Base-by-base conservation (phyloP, 2,329 filamentous ascomycete species). In the Phialophora expanda region DNA sequence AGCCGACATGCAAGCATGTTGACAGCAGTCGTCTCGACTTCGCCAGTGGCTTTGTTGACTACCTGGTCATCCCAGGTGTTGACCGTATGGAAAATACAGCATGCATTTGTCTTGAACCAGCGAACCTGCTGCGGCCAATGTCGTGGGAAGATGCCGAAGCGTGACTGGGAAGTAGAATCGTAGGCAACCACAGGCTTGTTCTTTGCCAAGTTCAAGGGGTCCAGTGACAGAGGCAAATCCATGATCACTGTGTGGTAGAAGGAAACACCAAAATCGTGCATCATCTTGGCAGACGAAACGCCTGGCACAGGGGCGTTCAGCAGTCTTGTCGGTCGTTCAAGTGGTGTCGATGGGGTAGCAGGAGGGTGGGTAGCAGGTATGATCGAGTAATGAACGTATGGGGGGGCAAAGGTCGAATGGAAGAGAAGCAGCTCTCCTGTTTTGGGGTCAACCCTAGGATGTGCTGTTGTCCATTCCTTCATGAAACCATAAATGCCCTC, bases 221-320 rank as follows among this genome's bases (percentile, higher is more conserved):
- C 85, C 1, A 91, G 78, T 0, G 85, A 86, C 0, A 91, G 78
- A 0, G 89, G 89, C 9, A 91, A 79, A 71, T 92, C 89, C 77
- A 91, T 83, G 62, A 91, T 89, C 44, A 91, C 78, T 0, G 88
- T 90, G 71, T 90, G 83, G 4, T 73, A 75, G 4, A 78, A 81
- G 1, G 88, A 89, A 1, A 89, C 88, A 14, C 89, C 89, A 75
- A 91, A 91, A 74, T 91, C 89, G 73, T 91, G 89, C 88, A 91
- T 91, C 84, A 91, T 89, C 73, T 89, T 90, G 1, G 88, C 85
- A 1, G 85, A 85, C 3, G 80, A 79, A 28, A 91, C 81, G 0
- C 88, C 88, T 0, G 87, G 84, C 0, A 91, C 81, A 0, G 87
- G 79, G 6, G 80, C 77, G 68, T 86, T 86, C 63, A 89, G 77